These are phyloP conservation scores for Rossbeevera mucosa DNA, from an alignment of 768 basidiomycete genomes.

Conservation along the genomic window DNA sequence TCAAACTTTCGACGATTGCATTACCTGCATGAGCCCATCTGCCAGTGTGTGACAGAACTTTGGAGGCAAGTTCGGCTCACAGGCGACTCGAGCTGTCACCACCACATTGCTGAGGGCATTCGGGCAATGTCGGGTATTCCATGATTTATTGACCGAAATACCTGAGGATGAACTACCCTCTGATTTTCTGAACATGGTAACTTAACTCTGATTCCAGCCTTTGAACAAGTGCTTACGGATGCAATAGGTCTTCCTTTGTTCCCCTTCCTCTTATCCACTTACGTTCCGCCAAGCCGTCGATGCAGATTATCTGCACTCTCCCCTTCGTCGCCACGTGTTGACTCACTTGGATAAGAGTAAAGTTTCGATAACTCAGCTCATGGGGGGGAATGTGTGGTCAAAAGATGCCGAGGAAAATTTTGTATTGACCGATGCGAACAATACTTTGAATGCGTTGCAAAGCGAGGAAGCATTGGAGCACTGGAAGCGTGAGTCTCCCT, in stretches of 20 bases:
- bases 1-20: conserved; percentile 6
- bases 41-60: conserved; percentile 70
- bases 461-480: conserved; percentile 59
- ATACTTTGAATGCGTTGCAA: conserved; percentile 65
- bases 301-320: conserved; percentile 66
- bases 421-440: conserved; percentile 58
- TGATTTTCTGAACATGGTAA: conserved; percentile 72
- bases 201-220: conserved; percentile 15
- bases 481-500: conserved; percentile 64
- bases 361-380: conserved; percentile 43
- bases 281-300: conserved; percentile 52
- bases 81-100: conserved; percentile 61
- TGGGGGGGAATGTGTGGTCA: conserved; percentile 18
- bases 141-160: conserved; percentile 53
- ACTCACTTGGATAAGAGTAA: conserved; percentile 49
- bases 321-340: conserved; percentile 60
- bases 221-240: conserved; percentile 6
- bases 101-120: conserved; percentile 70
- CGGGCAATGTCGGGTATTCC: conserved; percentile 76
- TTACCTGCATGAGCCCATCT: conserved; percentile 1
- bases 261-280: conserved; percentile 46
- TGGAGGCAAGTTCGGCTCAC: conserved; percentile 63
- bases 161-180: conserved; percentile 43
- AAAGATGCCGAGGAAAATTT: conserved; percentile 38
- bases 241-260: conserved; percentile 79